These are phyloP conservation scores for Penicillium hordei DNA, from an alignment of 2,329 filamentous ascomycete genomes.

Conservation along the genomic window DNA sequence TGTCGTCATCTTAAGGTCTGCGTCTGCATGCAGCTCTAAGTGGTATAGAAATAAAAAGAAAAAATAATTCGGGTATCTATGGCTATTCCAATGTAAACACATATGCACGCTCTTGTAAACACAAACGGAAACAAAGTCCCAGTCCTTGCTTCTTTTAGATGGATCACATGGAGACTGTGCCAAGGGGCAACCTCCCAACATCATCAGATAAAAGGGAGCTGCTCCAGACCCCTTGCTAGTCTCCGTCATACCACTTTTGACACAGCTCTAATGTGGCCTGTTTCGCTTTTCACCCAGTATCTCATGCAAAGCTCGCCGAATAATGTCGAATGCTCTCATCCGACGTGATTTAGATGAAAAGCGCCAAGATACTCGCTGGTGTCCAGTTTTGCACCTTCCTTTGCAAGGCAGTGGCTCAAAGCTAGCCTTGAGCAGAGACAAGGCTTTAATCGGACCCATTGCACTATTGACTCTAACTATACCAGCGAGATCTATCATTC, in stretches of 20 bases:
- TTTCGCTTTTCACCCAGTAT: neutral
- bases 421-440: neutral
- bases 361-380: neutral
- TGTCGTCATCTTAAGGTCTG: neutral
- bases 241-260: neutral
- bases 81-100: slow-evolving; percentile 1
- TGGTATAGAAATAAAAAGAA: neutral
- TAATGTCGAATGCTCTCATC: neutral
- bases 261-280: too few species aligned
- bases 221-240: neutral
- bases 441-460: too few species aligned
- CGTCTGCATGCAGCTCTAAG: neutral
- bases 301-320: neutral
- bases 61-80: slow-evolving; percentile 6
- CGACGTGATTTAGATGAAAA: neutral
- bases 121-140: neutral
- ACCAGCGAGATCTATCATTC: neutral
- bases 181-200: neutral
- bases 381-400: neutral
- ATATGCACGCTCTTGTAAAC: neutral
- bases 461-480: neutral
- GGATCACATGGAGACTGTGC: neutral
- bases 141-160: neutral
- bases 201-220: neutral
- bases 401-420: neutral